These are phyloP conservation scores for Colletotrichum sp. DNA, from an alignment of 2,329 filamentous ascomycete genomes.

Conservation along the genomic window DNA sequence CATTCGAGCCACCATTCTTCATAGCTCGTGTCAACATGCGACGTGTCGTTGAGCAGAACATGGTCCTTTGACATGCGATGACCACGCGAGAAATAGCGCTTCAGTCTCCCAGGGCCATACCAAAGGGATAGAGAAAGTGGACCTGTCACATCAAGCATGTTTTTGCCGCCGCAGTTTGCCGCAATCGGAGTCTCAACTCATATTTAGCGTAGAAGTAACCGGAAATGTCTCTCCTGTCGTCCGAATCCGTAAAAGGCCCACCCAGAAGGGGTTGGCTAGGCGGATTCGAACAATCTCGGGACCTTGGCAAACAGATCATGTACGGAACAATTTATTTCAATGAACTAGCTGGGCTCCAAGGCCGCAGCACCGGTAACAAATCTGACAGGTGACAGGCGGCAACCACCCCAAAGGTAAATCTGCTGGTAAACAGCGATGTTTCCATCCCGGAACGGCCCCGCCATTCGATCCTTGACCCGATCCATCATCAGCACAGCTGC, in stretches of 20 bases:
- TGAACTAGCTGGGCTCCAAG: background rate
- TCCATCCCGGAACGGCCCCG: background rate
- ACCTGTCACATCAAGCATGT: background rate
- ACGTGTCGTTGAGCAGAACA: background rate
- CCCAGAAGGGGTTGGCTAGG: background rate
- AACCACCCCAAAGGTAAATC: background rate
- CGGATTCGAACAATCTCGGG: background rate
- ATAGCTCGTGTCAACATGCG: background rate
- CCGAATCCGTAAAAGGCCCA: background rate
- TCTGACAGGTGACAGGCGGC: background rate
- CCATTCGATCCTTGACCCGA: background rate
- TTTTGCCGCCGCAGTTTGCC: background rate
- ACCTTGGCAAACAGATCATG: background rate
- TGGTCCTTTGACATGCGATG: background rate
- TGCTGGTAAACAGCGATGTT: background rate
- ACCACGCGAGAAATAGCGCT: background rate
- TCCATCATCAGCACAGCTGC: background rate
- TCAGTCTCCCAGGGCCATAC: background rate
- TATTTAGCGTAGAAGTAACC: background rate
- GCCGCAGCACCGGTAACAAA: background rate
- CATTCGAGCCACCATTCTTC: background rate
- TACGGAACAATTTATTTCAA: background rate
- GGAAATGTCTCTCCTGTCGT: background rate
- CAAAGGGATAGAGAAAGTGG: background rate
- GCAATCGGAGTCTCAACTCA: background rate